Conservation (phyloP, 306 rosid genomes). For the Glycyrrhiza uralensis region DNA sequence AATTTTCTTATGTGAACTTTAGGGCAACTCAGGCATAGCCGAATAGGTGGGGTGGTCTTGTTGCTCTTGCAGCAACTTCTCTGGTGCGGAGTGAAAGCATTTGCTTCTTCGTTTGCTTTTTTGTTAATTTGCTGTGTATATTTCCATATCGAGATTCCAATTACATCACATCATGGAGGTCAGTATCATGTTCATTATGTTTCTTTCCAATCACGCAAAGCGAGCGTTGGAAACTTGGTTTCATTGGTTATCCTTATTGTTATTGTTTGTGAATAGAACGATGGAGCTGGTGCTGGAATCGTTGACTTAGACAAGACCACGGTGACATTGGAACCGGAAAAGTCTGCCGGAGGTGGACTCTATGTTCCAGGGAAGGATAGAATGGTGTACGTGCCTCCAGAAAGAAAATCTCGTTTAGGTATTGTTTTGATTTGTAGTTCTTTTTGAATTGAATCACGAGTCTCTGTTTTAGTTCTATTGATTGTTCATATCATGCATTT, state of each 20-base stretch:
- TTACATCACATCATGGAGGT: slow-evolving; percentile 31
- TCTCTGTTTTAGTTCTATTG: background rate
- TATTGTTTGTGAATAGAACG: slow-evolving; percentile 41
- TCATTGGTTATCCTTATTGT: background rate
- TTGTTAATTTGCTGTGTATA: too few relatives aligned
- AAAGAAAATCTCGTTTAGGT: slow-evolving; percentile 79
- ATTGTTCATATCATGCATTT: background rate
- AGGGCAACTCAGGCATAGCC: too few relatives aligned
- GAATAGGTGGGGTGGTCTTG: too few relatives aligned
- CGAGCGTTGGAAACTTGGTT: background rate
- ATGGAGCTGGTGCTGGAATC: slow-evolving; percentile 33
- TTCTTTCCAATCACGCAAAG: background rate
- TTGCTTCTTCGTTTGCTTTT: too few relatives aligned
- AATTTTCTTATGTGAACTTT: too few relatives aligned
- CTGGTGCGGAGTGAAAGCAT: too few relatives aligned
- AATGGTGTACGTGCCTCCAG: slow-evolving; percentile 58
- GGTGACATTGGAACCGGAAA: slow-evolving; percentile 61
- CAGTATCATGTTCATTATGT: background rate
- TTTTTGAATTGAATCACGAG: slow-evolving; percentile 2
- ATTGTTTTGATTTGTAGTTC: slow-evolving; percentile 1
- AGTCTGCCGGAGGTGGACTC: slow-evolving; percentile 50
- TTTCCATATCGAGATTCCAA: background rate
- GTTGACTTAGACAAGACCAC: slow-evolving; percentile 62
- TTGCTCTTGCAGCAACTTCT: too few relatives aligned
- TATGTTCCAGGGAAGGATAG: slow-evolving; percentile 80